These are phyloP conservation scores for Daldinia concentrica DNA, from an alignment of 495 filamentous ascomycete species.

Conservation along the genomic window DNA sequence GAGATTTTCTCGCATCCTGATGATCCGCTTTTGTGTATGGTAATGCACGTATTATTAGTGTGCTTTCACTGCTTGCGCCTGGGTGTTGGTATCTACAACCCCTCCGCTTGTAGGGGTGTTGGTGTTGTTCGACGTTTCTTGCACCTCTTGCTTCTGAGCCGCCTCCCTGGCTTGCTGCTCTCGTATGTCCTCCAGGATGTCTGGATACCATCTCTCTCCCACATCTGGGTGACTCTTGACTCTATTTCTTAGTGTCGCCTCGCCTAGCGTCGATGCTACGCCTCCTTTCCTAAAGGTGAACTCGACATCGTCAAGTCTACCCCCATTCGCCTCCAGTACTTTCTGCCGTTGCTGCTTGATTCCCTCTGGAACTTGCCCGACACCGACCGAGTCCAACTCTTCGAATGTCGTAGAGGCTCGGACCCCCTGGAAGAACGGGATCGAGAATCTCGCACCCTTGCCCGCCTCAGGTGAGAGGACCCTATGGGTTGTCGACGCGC, in stretches of 20 bases:
- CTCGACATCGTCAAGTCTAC: slow-evolving; percentile 74
- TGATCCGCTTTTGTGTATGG: not conserved
- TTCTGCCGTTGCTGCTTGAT: slow-evolving; percentile 66
- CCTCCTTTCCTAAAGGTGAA: slow-evolving; percentile 77
- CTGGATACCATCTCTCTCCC: slow-evolving; percentile 84
- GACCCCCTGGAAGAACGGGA: slow-evolving; percentile 95
- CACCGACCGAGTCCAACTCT: slow-evolving; percentile 62
- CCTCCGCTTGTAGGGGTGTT: slow-evolving; percentile 33
- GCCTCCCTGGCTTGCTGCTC: slow-evolving; percentile 55
- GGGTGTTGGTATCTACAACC: slow-evolving; percentile 39
- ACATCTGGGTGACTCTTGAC: slow-evolving; percentile 92
- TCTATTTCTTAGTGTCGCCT: slow-evolving; percentile 87
- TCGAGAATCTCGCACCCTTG: slow-evolving; percentile 76
- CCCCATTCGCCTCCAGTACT: slow-evolving; percentile 60
- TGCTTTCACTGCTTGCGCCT: slow-evolving; percentile 51
- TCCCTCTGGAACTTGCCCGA: slow-evolving; percentile 73
- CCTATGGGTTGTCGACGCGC: slow-evolving; percentile 85
- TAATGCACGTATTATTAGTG: slow-evolving; percentile 43
- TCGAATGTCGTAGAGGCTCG: slow-evolving; percentile 83
- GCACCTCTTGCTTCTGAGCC: slow-evolving; percentile 40
- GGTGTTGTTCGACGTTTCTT: slow-evolving; percentile 11
- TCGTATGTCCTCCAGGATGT: slow-evolving; percentile 64
- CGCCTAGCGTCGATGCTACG: slow-evolving; percentile 71
- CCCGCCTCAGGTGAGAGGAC: slow-evolving; percentile 73
- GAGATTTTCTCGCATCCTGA: slow-evolving; percentile 2